phyloP scores from a whole-genome alignment of 306 rosid genomes.

The Hylodesmum podocarpum region DNA sequence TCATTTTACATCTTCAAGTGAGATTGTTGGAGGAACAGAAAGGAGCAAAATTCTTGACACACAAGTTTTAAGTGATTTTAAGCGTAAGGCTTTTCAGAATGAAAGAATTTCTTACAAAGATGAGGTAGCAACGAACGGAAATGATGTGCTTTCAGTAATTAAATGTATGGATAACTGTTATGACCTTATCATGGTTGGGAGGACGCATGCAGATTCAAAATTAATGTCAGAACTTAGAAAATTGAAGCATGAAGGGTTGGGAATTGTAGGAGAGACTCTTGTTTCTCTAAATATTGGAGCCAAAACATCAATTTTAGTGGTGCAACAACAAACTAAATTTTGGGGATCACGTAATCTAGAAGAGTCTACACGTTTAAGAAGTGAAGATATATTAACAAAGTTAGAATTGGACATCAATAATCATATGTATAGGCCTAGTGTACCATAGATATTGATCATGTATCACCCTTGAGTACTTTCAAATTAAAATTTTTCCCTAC shows the following conservation, averaged over 20 bases:
- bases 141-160: conserved; percentile 38
- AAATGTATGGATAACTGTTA: conserved; percentile 40
- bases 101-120: conserved; percentile 51
- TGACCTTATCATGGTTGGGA: conserved; percentile 67
- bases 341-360: conserved; percentile 73
- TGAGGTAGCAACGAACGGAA: conserved; percentile 24
- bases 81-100: conserved; percentile 52
- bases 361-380: conserved; percentile 45
- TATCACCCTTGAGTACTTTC: not conserved
- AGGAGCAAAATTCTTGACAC: conserved; percentile 61
- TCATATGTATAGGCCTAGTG: conserved; percentile 18
- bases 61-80: conserved; percentile 48
- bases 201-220: conserved; percentile 53
- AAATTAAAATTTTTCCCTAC: not conserved
- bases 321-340: conserved; percentile 62
- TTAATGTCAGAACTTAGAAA: conserved; percentile 47
- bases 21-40: conserved; percentile 48
- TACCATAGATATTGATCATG: not conserved
- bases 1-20: conserved; percentile 41
- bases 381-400: conserved; percentile 29
- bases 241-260: conserved; percentile 55
- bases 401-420: conserved; percentile 14
- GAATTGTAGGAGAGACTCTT: conserved; percentile 58
- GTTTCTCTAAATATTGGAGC: conserved; percentile 40
- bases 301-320: conserved; percentile 54